Conservation (phyloP, 2,329 filamentous ascomycete species). For the Penicillium sp. region DNA sequence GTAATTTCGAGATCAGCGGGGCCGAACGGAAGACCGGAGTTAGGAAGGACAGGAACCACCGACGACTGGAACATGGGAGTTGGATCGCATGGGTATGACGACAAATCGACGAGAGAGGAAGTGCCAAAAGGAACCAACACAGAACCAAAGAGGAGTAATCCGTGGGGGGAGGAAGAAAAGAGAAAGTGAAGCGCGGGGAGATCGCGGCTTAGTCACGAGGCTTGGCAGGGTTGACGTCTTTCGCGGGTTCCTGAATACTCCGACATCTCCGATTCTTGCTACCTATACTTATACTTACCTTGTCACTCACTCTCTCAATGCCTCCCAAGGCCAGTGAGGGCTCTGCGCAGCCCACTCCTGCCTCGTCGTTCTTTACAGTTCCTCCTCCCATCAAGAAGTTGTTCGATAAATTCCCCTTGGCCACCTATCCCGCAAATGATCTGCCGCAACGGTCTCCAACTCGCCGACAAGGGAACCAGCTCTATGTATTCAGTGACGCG, state of each 20-base stretch:
- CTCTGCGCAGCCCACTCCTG: slow-evolving; percentile 25
- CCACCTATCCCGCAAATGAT: slow-evolving; percentile 73
- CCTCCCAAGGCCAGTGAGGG: slow-evolving; percentile 29
- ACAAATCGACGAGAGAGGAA: slow-evolving; percentile 3
- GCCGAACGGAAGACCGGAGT: slow-evolving; percentile 10
- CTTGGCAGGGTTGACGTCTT: background rate
- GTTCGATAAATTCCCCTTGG: slow-evolving; percentile 82
- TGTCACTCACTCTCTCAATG: slow-evolving; percentile 20
- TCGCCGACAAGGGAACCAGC: slow-evolving; percentile 55
- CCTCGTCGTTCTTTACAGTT: slow-evolving; percentile 43
- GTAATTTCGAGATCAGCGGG: slow-evolving; percentile 3
- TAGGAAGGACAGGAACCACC: background rate
- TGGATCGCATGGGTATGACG: slow-evolving; percentile 8
- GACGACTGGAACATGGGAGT: slow-evolving; percentile 4
- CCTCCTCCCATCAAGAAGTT: slow-evolving; percentile 78
- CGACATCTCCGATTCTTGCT: background rate
- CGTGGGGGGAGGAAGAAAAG: background rate
- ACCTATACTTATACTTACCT: background rate
- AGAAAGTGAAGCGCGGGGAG: background rate
- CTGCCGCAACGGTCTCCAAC: slow-evolving; percentile 67
- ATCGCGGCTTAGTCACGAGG: background rate
- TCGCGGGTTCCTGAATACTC: too few relatives aligned
- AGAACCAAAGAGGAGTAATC: background rate
- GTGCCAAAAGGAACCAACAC: background rate
- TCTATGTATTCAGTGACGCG: slow-evolving; percentile 77